Conservation (phyloP, 2,329 filamentous ascomycete genomes). For the Plectosphaerella sp. region DNA sequence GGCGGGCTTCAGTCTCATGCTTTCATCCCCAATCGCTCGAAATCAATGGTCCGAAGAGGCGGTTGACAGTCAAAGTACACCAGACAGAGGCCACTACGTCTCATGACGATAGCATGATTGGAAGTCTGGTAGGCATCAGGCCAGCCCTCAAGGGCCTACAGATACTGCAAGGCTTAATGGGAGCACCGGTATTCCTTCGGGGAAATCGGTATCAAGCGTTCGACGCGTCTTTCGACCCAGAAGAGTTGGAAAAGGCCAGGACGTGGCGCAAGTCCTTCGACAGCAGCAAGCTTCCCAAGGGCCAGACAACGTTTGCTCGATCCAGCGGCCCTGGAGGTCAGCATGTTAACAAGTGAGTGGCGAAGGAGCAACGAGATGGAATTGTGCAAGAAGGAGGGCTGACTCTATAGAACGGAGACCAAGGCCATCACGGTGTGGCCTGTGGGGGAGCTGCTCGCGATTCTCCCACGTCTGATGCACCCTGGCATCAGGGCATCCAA, state of each 20-base stretch:
- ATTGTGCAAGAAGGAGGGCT: background rate
- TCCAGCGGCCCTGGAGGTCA: slow-evolving; percentile 59
- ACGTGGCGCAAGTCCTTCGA: slow-evolving; percentile 45
- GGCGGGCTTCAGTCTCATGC: too few relatives aligned
- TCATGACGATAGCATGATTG: too few relatives aligned
- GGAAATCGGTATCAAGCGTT: slow-evolving; percentile 38
- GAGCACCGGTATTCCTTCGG: slow-evolving; percentile 1
- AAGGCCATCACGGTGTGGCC: slow-evolving; percentile 53
- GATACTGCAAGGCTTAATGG: too few relatives aligned
- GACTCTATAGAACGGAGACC: slow-evolving; percentile 47
- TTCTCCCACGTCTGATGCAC: slow-evolving; percentile 44
- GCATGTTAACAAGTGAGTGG: slow-evolving; percentile 56
- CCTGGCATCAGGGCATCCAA: slow-evolving; percentile 42
- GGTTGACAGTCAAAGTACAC: too few relatives aligned
- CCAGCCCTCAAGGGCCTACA: too few relatives aligned
- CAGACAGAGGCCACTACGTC: too few relatives aligned
- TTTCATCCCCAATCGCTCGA: too few relatives aligned
- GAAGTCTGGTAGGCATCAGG: too few relatives aligned
- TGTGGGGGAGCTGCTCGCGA: slow-evolving; percentile 37
- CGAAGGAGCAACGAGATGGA: background rate
- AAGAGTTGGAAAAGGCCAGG: slow-evolving; percentile 45
- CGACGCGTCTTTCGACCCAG: slow-evolving; percentile 44
- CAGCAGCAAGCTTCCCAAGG: slow-evolving; percentile 39
- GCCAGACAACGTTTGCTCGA: slow-evolving; percentile 49
- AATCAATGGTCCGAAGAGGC: too few relatives aligned